Evolutionary conservation across 139 green algal genomes (phyloP).

Genomic region (Chlorella vulgaris): DNA sequence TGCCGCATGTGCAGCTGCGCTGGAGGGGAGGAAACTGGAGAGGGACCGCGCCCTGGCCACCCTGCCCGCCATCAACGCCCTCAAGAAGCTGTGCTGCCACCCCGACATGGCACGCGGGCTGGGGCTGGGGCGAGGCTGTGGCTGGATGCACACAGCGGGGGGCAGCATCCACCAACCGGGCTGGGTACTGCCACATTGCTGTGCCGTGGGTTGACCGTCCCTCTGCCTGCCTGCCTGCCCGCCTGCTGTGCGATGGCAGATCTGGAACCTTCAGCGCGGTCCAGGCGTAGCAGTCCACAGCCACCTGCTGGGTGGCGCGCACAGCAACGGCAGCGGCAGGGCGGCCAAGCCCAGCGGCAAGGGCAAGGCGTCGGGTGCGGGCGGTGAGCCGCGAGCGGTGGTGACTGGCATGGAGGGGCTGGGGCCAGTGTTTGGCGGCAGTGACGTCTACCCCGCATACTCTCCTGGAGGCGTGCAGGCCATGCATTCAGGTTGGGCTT

Average conservation of each 20-base stretch:
- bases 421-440: constrained; percentile 68
- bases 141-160: no score
- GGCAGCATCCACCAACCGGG: no score
- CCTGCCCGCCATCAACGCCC: constrained; percentile 83
- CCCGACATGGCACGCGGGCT: constrained; percentile 91
- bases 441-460: constrained; percentile 47
- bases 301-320: neutral
- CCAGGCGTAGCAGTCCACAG: neutral
- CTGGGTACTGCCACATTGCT: no score
- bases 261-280: constrained; percentile 67
- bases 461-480: constrained; percentile 45
- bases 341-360: constrained; percentile 14
- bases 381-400: constrained; percentile 7
- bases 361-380: neutral
- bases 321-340: no score
- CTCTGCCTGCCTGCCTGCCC: neutral
- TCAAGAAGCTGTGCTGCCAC: constrained; percentile 99
- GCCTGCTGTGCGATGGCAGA: constrained; percentile 19
- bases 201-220: neutral
- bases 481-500: constrained; percentile 59
- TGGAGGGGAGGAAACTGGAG: constrained; percentile 25
- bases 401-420: constrained; percentile 74
- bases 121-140: no score
- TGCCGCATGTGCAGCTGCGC: constrained; percentile 17
- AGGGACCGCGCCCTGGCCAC: constrained; percentile 15